Percentiles rank a stretch among this genome's conserved stretches.
These are phyloP conservation scores for Cystobasidium tubakii DNA, from an alignment of 768 basidiomycete genomes.

Conservation along the genomic window DNA sequence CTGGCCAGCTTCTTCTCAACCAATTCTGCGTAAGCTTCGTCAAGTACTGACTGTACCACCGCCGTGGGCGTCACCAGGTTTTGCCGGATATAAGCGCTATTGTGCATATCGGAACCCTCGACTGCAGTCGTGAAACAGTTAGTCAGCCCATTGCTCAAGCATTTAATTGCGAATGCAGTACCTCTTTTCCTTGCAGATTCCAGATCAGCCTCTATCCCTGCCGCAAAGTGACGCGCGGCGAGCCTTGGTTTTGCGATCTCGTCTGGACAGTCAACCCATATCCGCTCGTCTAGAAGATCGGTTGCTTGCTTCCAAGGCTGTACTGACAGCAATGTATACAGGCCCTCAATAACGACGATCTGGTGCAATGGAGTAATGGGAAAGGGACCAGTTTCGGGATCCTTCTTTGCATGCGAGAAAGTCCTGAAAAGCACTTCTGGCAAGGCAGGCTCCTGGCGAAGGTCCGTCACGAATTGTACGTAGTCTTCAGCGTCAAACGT, in stretches of 20 bases:
- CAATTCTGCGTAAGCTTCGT: slow-evolving; percentile 12
- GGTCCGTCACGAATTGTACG: slow-evolving; percentile 59
- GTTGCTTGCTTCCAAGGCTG: slow-evolving; percentile 68
- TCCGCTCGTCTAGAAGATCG: slow-evolving; percentile 65
- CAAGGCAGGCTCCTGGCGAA: slow-evolving; percentile 51
- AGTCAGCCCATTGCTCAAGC: neutral
- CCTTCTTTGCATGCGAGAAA: slow-evolving; percentile 81
- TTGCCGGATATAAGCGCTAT: slow-evolving; percentile 42
- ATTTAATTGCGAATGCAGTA: neutral
- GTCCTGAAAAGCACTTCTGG: slow-evolving; percentile 61
- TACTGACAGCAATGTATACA: slow-evolving; percentile 74
- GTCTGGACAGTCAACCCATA: slow-evolving; percentile 56
- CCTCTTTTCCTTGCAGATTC: slow-evolving; percentile 40
- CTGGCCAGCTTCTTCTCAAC: slow-evolving; percentile 14
- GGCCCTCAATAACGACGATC: slow-evolving; percentile 77
- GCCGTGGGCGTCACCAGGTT: slow-evolving; percentile 37
- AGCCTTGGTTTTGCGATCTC: slow-evolving; percentile 45
- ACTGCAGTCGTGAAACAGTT: slow-evolving; percentile 24
- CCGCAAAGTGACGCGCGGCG: slow-evolving; percentile 46
- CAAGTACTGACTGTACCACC: slow-evolving; percentile 31
- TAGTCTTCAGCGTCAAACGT: slow-evolving; percentile 78
- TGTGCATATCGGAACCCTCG: slow-evolving; percentile 44
- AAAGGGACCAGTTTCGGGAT: slow-evolving; percentile 63
- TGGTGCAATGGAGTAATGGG: slow-evolving; percentile 62
- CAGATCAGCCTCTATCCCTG: slow-evolving; percentile 45